Base-by-base conservation (phyloP, 2,329 filamentous ascomycete genomes). In the Lachnellula subtilissima region DNA sequence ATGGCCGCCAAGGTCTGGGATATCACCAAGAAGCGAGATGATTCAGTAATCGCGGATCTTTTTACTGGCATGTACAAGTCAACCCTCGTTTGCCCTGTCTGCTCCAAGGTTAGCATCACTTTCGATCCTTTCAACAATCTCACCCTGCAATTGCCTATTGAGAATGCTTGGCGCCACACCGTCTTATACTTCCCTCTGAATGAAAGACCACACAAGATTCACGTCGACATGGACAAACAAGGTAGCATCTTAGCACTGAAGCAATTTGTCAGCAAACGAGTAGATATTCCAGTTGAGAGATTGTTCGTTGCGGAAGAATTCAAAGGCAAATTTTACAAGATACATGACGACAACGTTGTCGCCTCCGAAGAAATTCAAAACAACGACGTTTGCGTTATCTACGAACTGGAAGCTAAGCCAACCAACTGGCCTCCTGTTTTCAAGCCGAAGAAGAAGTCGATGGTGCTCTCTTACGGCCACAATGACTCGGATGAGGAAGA, bases 61-160 rank as follows among this genome's bases (percentile, higher is more conserved):
- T 99, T 99, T 72, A 95, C 91, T 22, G 94, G 94, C 61, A 91
- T 97, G 81, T 99, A 97, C 81, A 97, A 97, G 75, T 97, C 95
- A 46, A 97, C 93, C 0, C 82, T 99, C 61, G 87, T 94, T 61
- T 99, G 94, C 69, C 94, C 94, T 0, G 82, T 81, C 7, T 99
- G 94, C 71, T 82, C 87, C 64, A 99, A 97, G 75, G 88, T 97
- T 73, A 97, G 92, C 81, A 96, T 99, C 66, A 97, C 94, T 0
- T 99, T 99, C 68, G 94, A 99, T 70, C 94, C 94, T 0, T 99
- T 96, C 78, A 97, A 91, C 72, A 94, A 95, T 62, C 75, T 99
- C 57, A 97, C 94, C 0, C 76, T 99, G 23, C 94, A 95, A 55
- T 76, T 99, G 36, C 94, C 94, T 0, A 84, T 96, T 53, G 88